Evolutionary conservation across 768 basidiomycete species (phyloP), one percentile per base, ranked within the genome.

Genomic region (Piloderma croceum): DNA sequence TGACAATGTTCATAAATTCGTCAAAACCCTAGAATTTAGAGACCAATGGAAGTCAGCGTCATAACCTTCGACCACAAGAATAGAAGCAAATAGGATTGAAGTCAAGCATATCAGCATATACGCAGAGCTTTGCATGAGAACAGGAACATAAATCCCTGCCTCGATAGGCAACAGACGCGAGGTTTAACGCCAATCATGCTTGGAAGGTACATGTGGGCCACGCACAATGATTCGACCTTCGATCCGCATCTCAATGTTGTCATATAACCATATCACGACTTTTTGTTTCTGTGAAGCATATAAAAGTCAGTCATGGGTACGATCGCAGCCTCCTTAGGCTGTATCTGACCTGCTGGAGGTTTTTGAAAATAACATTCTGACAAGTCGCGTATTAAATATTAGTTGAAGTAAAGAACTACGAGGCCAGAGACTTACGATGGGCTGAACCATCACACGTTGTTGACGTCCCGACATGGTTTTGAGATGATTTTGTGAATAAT

Each of bases 401-500:
- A n/a, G 21, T 13, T 34, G 34, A 23, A 19, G 38, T 33, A 24
- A 35, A 25, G n/a, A 23, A 22, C 9, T 35, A 47, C 20, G 20
- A 43, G 17, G 11, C 10, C 22, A 31, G 32, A 37, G 36, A 70
- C 89, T 54, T 64, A 94, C 93, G 82, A 96, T 96, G 81, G 92
- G 92, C 68, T 97, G 94, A 46, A 97, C 94, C 90, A 97, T 91
- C 75, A 97, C 93, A 60, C 91, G 87, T 60, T 91, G 86, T 60
- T 90, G 89, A 57, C 91, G 85, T 54, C 79, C 81, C 24, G 88
- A 90, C 92, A 97, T 97, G 61, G 56, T 80, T 67, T 42, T 7
- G 21, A 17, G n/a, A 31, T 13, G 31, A 44, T 23, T 6, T 42
- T 38, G 40, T 39, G 43, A 41, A 34, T 34, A 49, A 47, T 34